A percentile compares a stretch with the other conserved stretches of the same genome.
phyloP scores from a whole-genome alignment of 208 protist genomes.

The Trypanosoma mega region DNA sequence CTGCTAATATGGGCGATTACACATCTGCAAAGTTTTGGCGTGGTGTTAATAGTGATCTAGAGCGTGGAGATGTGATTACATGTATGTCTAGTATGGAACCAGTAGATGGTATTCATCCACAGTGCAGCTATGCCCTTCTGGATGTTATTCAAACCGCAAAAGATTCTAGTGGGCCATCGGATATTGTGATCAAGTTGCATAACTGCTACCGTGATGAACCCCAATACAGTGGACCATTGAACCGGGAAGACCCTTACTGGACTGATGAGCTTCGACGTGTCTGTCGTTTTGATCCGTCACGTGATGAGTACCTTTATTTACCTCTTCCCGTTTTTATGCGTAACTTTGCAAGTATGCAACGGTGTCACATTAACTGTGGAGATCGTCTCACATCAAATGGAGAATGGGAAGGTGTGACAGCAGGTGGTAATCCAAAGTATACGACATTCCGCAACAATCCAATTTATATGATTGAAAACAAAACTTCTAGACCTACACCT shows the following conservation, averaged over 20 bases:
- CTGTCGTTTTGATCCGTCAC: conserved; percentile 53
- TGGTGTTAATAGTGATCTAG: conserved; percentile 54
- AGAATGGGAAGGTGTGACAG: conserved; percentile 57
- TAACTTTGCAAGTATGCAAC: conserved; percentile 83
- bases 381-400: conserved; percentile 65
- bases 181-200: conserved; percentile 73
- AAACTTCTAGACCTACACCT: conserved; percentile 51
- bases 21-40: conserved; percentile 64
- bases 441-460: conserved; percentile 88
- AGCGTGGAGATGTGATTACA: conserved; percentile 68
- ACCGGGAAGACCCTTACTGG: conserved; percentile 56
- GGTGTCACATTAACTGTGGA: conserved; percentile 87
- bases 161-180: conserved; percentile 40
- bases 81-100: conserved; percentile 62
- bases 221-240: conserved; percentile 64
- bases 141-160: conserved; percentile 58
- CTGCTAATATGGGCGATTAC: conserved; percentile 67
- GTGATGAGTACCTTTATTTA: conserved; percentile 60
- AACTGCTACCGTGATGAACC: conserved; percentile 62
- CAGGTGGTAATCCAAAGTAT: conserved; percentile 77
- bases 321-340: conserved; percentile 74
- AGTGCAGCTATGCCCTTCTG: conserved; percentile 78
- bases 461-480: conserved; percentile 87
- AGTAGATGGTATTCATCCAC: conserved; percentile 70
- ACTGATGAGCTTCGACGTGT: conserved; percentile 53